Evolutionary conservation across 331 rosid species (phyloP), one percentile per base, ranked within the genome.

Genomic region (Prunus yedoensis): DNA sequence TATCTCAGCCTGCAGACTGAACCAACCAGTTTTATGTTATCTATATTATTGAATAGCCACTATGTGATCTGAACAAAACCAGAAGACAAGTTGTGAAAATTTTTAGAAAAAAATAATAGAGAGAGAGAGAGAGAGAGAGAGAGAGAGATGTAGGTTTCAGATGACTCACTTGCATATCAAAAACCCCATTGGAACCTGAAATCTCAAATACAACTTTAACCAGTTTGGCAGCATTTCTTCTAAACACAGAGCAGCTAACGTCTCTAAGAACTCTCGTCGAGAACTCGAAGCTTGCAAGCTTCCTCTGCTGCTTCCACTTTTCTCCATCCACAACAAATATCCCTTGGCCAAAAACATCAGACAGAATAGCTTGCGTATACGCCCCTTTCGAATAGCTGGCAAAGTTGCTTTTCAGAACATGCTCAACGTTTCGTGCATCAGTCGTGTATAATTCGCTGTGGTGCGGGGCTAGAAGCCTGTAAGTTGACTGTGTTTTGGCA

Each of bases 261-360:
- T 90, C 88, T 71, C 89, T 78, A 60, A 90, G 88, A 69, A 90
- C 87, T 70, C 90, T 83, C 0, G 89, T 85, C 0, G 96, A 88
- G 32, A 90, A 90, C 78, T 88, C 93, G 68, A 76, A 68, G 60
- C 96, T 90, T 0, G 90, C 88, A 66, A 88, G 88, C 83, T 90
- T 90, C 83, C 91, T 91, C 65, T 88, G 93, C 43, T 88, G 87
- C 77, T 75, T 84, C 97, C 96, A 92, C 77, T 82, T 84, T 1
- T 84, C 91, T 27, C 93, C 96, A 52, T 92, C 89, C 30, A 88
- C 90, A 0, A 18, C 73, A 65, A 92, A 90, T 68, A 92, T 90
- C 35, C 96, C 97, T 10, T 81, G 72, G 15, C 96, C 97, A 45
- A 92, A 79, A 68, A 87, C 80, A 84, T 88, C 97, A 47, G 25